Base-by-base conservation (phyloP, 305 asterid genomes). In the Fraxinus nigra region DNA sequence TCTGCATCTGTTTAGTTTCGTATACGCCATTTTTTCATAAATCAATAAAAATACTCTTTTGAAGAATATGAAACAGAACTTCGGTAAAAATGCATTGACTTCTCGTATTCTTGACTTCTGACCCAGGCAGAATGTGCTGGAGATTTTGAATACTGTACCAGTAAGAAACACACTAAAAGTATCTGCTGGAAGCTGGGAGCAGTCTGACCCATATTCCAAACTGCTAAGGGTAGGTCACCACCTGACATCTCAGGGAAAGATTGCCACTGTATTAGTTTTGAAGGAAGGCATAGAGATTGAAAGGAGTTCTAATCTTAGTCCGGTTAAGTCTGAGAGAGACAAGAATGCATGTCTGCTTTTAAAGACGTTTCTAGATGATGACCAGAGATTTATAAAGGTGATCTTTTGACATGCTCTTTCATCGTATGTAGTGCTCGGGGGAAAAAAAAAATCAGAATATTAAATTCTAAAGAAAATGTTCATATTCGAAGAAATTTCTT, bases 241-340 rank as follows among this genome's bases (percentile, higher is more conserved):
- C 87, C 89, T 96, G 85, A 84, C 85, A 75, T 85, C 92, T 79
- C 83, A 79, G 80, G 99, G 99, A 37, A 93, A 96, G 89, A 90
- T 87, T 82, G 98, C 95, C 7, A 78, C 85, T 37, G 84, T 92
- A 85, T 75, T 94, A 79, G 82, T 89, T 43, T 85, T 91, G 86
- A 88, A 85, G 48, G 92, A 87, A 28, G 34, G 74, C 26, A 84
- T 84, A 76, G 82, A 82, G 65, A 80, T 75, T 37, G 81, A 78
- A 81, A 70, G 72, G 30, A 79, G 78, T 75, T 82, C 87, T 83
- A 81, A 79, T 18, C 75, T 83, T 51, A 78, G 43, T 73, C 83
- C 83, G 70, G 78, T 24, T 77, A 82, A 79, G 79, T 76, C 87
- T n/a, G 84, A 81, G 35, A 86, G 84, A 78, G 84, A 78, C 81